Evolutionary conservation across 1,139 yeast species (phyloP).

Genomic region (Hyphopichia khmerensis): DNA sequence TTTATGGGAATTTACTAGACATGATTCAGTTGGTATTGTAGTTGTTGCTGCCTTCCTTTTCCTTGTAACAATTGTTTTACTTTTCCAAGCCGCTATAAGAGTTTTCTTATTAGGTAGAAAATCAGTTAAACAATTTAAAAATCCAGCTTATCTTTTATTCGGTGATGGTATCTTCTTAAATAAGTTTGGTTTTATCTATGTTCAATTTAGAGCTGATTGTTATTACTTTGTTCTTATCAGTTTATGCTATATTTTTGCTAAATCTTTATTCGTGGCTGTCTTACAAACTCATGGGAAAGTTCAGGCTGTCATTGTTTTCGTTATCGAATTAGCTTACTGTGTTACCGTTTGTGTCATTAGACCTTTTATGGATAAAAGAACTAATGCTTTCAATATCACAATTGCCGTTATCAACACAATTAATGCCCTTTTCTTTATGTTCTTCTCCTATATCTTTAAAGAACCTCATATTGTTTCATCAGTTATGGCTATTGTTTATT

Average conservation of each 20-base stretch:
- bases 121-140: constrained; percentile 72
- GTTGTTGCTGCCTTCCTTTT: constrained; percentile 75
- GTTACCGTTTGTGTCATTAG: constrained; percentile 63
- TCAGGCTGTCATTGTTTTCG: constrained; percentile 76
- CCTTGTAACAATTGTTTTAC: constrained; percentile 53
- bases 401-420: constrained; percentile 77
- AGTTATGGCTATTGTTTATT: constrained; percentile 90
- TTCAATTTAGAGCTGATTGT: constrained; percentile 84
- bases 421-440: constrained; percentile 82
- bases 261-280: constrained; percentile 84
- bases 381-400: constrained; percentile 86
- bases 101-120: constrained; percentile 71
- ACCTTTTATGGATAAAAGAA: constrained; percentile 93
- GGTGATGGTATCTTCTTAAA: constrained; percentile 82
- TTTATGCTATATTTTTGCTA: constrained; percentile 63
- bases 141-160: constrained; percentile 87
- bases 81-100: constrained; percentile 71
- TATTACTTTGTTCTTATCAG: constrained; percentile 77
- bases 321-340: constrained; percentile 69
- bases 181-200: constrained; percentile 89
- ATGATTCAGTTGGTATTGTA: constrained; percentile 81
- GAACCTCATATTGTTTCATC: constrained; percentile 88
- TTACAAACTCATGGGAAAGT: constrained; percentile 77
- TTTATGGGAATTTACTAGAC: constrained; percentile 83
- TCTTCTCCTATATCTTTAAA: constrained; percentile 80